phyloP scores from a whole-genome alignment of 371 early-diverging fungal species.

The Rhizopus delemar region DNA sequence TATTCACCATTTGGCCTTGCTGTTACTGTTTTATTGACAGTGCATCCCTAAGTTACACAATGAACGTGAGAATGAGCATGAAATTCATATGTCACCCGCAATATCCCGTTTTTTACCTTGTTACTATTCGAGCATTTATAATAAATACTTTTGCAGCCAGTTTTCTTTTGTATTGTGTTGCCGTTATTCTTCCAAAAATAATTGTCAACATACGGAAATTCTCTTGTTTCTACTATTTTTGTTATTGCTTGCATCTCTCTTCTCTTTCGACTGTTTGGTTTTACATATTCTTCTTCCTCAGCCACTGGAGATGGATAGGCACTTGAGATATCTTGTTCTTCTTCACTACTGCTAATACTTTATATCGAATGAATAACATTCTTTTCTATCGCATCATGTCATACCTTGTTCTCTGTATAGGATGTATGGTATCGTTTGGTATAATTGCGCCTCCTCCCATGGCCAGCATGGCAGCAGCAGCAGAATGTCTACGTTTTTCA shows the following conservation, averaged over 20 bases:
- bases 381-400: too few species aligned
- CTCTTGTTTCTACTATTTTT: conserved; percentile 64
- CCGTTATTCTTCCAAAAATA: conserved; percentile 68
- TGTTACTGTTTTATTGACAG: conserved; percentile 70
- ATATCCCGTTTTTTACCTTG: conserved; percentile 36
- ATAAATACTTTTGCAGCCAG: conserved; percentile 63
- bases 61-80: conserved; percentile 21
- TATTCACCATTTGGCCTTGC: conserved; percentile 60
- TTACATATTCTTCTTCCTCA: conserved; percentile 12
- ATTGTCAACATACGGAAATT: conserved; percentile 53
- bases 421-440: conserved; percentile 1
- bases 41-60: conserved; percentile 40
- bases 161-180: conserved; percentile 61
- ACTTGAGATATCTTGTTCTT: conserved; percentile 2
- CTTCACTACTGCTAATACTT: background rate
- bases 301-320: conserved; percentile 39
- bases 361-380: too few species aligned
- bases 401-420: background rate
- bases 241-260: conserved; percentile 70
- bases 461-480: conserved; percentile 55
- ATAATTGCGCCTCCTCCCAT: conserved; percentile 26
- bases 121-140: conserved; percentile 55
- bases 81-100: conserved; percentile 43
- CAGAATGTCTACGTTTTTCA: conserved; percentile 32
- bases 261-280: conserved; percentile 50